A percentile compares a stretch with the other conserved stretches of the same genome.
phyloP scores from a whole-genome alignment of 2,329 filamentous ascomycete species.

The Whalleya microplaca region DNA sequence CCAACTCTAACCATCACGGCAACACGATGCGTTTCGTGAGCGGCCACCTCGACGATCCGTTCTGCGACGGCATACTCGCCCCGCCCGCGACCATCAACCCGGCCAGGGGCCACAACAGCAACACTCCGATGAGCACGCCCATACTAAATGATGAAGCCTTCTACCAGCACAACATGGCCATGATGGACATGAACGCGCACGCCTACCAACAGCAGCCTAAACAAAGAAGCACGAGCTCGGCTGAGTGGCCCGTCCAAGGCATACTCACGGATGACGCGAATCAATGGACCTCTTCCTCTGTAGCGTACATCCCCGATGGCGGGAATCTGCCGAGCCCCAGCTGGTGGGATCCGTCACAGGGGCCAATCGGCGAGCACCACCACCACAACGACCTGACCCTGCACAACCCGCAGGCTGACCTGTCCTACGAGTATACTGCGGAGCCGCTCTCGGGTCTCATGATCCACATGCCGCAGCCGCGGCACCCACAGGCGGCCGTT shows the following conservation, averaged over 20 bases:
- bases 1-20: slow-evolving; percentile 16
- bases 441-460: slow-evolving; percentile 47
- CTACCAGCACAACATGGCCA: slow-evolving; percentile 18
- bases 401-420: slow-evolving; percentile 45
- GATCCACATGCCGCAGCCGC: slow-evolving; percentile 59
- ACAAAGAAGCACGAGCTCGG: slow-evolving; percentile 33
- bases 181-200: slow-evolving; percentile 16
- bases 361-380: slow-evolving; percentile 1
- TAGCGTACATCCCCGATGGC: slow-evolving; percentile 22
- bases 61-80: slow-evolving; percentile 28
- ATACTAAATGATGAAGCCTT: slow-evolving; percentile 26
- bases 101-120: neutral
- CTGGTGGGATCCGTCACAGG: slow-evolving; percentile 33
- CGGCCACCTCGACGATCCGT: slow-evolving; percentile 38
- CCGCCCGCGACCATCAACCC: slow-evolving; percentile 15
- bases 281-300: slow-evolving; percentile 18
- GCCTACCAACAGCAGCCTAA: slow-evolving; percentile 18
- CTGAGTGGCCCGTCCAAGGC: slow-evolving; percentile 39
- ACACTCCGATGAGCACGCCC: slow-evolving; percentile 33
- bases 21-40: slow-evolving; percentile 31
- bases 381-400: slow-evolving; percentile 16
- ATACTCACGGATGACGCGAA: slow-evolving; percentile 28
- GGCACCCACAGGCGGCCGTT: slow-evolving; percentile 41
- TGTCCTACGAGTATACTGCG: slow-evolving; percentile 44
- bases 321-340: slow-evolving; percentile 18